phyloP scores from a whole-genome alignment of 192 early-diverging fungal genomes.

The Neocallimastix lanati region DNA sequence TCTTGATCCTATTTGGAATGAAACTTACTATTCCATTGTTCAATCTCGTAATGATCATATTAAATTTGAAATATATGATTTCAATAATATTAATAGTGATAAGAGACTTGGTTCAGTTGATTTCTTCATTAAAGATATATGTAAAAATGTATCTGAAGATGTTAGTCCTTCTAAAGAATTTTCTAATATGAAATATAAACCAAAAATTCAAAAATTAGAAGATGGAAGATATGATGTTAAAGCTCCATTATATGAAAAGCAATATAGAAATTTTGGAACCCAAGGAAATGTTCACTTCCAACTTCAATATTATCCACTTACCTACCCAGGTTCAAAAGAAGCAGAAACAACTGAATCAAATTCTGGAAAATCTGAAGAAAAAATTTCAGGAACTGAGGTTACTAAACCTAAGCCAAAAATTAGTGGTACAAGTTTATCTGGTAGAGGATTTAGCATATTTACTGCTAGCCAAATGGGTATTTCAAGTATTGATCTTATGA shows the following conservation, averaged over 20 bases:
- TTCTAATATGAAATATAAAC: background rate
- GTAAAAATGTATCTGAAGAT: conserved; percentile 12
- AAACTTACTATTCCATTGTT: conserved; percentile 67
- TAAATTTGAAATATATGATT: conserved; percentile 68
- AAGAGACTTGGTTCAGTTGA: conserved; percentile 49
- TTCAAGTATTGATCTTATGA: background rate
- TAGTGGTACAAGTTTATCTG: background rate
- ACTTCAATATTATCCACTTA: background rate
- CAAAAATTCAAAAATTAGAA: background rate
- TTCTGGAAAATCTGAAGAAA: background rate
- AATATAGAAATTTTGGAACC: background rate
- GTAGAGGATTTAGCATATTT: background rate
- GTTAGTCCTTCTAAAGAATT: background rate
- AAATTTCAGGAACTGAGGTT: background rate
- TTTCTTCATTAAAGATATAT: conserved; percentile 7
- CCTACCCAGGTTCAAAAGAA: background rate
- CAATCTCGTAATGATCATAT: conserved; percentile 56
- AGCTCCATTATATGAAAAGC: background rate
- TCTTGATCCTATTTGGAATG: conserved; percentile 81
- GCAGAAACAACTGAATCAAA: background rate
- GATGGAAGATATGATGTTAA: background rate
- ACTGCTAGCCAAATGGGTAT: background rate
- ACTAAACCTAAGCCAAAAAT: background rate
- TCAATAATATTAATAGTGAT: conserved; percentile 69
- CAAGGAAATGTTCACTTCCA: background rate